phyloP scores from a whole-genome alignment of 345 rosid species.

The Dipteronia dyeriana region DNA sequence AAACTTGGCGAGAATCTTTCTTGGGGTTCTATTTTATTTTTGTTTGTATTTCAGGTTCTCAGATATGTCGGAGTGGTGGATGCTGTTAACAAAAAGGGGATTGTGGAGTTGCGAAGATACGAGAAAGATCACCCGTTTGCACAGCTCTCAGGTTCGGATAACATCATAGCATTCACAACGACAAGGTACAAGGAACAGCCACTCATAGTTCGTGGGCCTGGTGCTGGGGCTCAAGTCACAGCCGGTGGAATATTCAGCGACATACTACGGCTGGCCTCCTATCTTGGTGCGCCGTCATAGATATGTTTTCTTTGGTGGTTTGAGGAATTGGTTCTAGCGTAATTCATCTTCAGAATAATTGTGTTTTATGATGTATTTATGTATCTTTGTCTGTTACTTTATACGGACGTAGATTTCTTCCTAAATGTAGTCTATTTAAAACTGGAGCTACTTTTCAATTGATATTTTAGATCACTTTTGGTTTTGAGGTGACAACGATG shows the following conservation, averaged over 20 bases:
- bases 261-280: constrained; percentile 81
- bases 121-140: constrained; percentile 85
- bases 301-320: neutral
- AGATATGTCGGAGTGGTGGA: constrained; percentile 96
- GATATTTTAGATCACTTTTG: too few relatives aligned
- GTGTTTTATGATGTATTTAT: neutral
- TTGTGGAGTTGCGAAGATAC: constrained; percentile 76
- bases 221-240: constrained; percentile 98
- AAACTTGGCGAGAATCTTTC: neutral
- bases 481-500: too few relatives aligned
- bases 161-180: constrained; percentile 96
- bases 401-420: neutral
- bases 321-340: neutral
- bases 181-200: constrained; percentile 89
- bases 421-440: neutral
- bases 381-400: neutral
- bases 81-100: constrained; percentile 56
- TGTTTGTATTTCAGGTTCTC: constrained; percentile 54
- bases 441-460: neutral
- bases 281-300: constrained; percentile 96
- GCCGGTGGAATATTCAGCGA: constrained; percentile 98
- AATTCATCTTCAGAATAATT: neutral
- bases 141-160: constrained; percentile 88
- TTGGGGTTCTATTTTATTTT: neutral
- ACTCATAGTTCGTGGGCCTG: constrained; percentile 93